Percentiles rank a stretch among this genome's conserved stretches.
Conservation (phyloP, 169 alveolate species). For the Cryptosporidium parvum region DNA sequence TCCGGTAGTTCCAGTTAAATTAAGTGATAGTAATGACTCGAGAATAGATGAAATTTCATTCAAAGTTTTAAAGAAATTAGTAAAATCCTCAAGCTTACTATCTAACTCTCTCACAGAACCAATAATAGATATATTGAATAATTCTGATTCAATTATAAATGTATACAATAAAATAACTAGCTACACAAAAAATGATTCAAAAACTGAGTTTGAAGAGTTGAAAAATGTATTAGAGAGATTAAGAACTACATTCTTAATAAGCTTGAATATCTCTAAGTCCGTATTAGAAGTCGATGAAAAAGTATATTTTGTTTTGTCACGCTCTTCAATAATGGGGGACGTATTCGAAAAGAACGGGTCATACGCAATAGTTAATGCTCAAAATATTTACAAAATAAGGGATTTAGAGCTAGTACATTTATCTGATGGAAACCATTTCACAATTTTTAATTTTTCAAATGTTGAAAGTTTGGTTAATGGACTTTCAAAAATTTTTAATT, state of each 20-base stretch:
- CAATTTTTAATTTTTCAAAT: slow-evolving; percentile 18
- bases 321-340: slow-evolving; percentile 36
- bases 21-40: neutral
- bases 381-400: slow-evolving; percentile 24
- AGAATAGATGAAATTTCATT: slow-evolving; percentile 51
- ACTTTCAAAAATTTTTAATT: slow-evolving; percentile 10
- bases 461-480: slow-evolving; percentile 13
- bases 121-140: neutral
- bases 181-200: neutral
- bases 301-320: slow-evolving; percentile 39
- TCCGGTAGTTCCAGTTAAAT: slow-evolving; percentile 30
- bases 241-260: neutral
- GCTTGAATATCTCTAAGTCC: neutral
- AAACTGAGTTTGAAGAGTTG: slow-evolving; percentile 20
- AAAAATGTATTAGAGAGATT: slow-evolving; percentile 17
- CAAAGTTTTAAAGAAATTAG: slow-evolving; percentile 16
- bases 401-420: slow-evolving; percentile 26
- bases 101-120: slow-evolving; percentile 4
- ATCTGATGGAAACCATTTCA: slow-evolving; percentile 52
- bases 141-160: slow-evolving; percentile 2
- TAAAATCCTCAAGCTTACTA: neutral
- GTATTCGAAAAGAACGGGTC: slow-evolving; percentile 11
- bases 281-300: neutral
- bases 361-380: slow-evolving; percentile 46
- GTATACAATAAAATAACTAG: neutral